Evolutionary conservation across 2,329 filamentous ascomycete species (phyloP), one percentile per base, ranked within the genome.

Genomic region (Cytospora paraplurivora): DNA sequence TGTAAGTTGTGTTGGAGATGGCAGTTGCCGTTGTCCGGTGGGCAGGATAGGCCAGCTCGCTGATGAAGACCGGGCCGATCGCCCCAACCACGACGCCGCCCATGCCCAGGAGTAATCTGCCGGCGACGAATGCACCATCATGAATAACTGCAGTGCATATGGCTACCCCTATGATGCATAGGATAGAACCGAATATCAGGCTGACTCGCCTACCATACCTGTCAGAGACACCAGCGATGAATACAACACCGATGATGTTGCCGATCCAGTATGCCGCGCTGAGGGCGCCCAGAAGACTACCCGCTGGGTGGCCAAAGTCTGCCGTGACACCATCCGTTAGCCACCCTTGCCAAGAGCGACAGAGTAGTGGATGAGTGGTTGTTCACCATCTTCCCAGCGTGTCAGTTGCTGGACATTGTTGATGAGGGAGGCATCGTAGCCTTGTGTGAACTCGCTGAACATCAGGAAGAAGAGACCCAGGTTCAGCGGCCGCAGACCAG

Each of bases 31-130:
- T 76, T 0, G 84, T 77, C 66, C 85, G 82, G 72, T 87, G 84
- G 70, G 85, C 87, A 3, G 85, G 85, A 69, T 87, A 81, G 1
- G 79, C 84, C 33, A 88, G 75, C 70, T 88, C 85, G 72, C 84
- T 85, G 34, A 88, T 83, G 56, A 87, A 73, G 38, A 82, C 79
- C 1, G 85, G 82, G 5, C 82, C 85, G 2, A 83, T 81, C 38
- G 86, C 82, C 65, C 87, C 87, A 64, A 80, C 82, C 67, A 84
- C 85, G 0, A 83, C 81, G 55, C 88, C 84, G n/a, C 85, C 85
- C 32, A 83, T 81, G 17, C 85, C 85, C n/a, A 88, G 80, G 33
- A 88, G 75, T 63, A 85, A 78, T 62, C 85, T 82, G 13, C 85
- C 78, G 21, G 86, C 74, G 66, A 87, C 82, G 68, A 86, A 88